These are phyloP conservation scores for Pichia membranifaciens DNA, from an alignment of 805 yeast species.

Conservation along the genomic window DNA sequence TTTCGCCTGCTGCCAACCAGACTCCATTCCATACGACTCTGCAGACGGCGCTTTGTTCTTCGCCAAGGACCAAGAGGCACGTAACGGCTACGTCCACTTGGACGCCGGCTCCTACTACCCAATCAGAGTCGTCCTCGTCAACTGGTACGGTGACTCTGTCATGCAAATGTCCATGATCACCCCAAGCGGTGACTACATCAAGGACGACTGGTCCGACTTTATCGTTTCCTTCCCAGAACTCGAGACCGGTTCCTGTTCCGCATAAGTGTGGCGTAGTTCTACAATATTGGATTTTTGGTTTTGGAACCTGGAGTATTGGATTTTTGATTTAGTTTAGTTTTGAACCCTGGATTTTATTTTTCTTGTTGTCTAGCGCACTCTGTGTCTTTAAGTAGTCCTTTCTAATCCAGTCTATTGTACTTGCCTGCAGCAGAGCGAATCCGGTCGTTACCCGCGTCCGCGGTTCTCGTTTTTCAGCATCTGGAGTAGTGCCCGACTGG, in stretches of 20 bases:
- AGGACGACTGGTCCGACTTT: constrained; percentile 8
- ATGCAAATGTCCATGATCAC: constrained; percentile 9
- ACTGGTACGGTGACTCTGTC: constrained; percentile 10
- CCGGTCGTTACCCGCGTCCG: too few species aligned
- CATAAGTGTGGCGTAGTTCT: not conserved
- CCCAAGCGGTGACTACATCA: constrained; percentile 5
- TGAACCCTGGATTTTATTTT: too few species aligned
- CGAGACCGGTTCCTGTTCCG: constrained; percentile 4
- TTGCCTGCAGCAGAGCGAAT: too few species aligned
- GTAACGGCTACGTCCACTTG: constrained; percentile 12
- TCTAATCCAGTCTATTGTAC: too few species aligned
- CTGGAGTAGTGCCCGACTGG: too few species aligned
- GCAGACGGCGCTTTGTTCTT: constrained; percentile 10
- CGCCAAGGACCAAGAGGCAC: constrained; percentile 2
- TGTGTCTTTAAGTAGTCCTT: too few species aligned
- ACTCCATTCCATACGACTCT: constrained; percentile 2
- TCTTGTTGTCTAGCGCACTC: too few species aligned
- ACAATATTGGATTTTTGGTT: too few species aligned
- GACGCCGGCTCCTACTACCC: constrained; percentile 16
- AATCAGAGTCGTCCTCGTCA: constrained; percentile 16
- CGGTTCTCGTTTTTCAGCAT: too few species aligned
- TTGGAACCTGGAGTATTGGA: too few species aligned
- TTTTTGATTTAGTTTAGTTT: too few species aligned
- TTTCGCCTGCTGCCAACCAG: constrained; percentile 31
- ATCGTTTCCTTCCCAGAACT: constrained; percentile 6